Percentiles rank a stretch among this genome's conserved stretches.
Conservation (phyloP, 257 asterid genomes). For the Forsythia viridissima region DNA sequence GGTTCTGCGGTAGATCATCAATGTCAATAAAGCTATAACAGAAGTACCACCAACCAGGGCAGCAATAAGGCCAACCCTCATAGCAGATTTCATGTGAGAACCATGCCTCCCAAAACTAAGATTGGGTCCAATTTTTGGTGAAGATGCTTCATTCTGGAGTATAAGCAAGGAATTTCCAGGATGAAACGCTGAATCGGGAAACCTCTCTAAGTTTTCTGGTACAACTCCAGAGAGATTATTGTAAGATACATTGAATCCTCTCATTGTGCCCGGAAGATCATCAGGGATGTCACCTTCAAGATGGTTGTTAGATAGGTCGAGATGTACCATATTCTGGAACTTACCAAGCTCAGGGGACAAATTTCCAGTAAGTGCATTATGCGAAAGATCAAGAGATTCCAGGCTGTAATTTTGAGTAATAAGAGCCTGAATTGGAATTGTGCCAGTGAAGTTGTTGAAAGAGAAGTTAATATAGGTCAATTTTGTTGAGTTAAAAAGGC, state of each 20-base stretch:
- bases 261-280: slow-evolving; percentile 50
- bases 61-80: slow-evolving; percentile 58
- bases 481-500: slow-evolving; percentile 56
- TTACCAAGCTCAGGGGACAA: slow-evolving; percentile 56
- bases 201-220: slow-evolving; percentile 63
- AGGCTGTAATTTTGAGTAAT: slow-evolving; percentile 42
- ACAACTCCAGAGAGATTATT: slow-evolving; percentile 83
- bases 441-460: slow-evolving; percentile 63
- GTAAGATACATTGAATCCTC: slow-evolving; percentile 57
- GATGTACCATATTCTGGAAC: slow-evolving; percentile 47
- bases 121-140: slow-evolving; percentile 37
- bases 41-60: slow-evolving; percentile 53
- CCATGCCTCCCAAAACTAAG: slow-evolving; percentile 34
- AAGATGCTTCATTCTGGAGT: slow-evolving; percentile 38
- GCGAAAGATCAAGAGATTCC: slow-evolving; percentile 60
- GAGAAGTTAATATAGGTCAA: slow-evolving; percentile 57
- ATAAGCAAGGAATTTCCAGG: slow-evolving; percentile 76
- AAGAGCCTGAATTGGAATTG: slow-evolving; percentile 38
- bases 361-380: slow-evolving; percentile 56
- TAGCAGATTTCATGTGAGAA: slow-evolving; percentile 42
- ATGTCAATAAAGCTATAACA: slow-evolving; percentile 38
- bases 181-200: slow-evolving; percentile 76
- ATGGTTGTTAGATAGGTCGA: slow-evolving; percentile 64
- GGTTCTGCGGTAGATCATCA: slow-evolving; percentile 50
- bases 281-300: slow-evolving; percentile 72